Evolutionary conservation across 306 rosid species (phyloP).

Genomic region (Medicago lupulina): DNA sequence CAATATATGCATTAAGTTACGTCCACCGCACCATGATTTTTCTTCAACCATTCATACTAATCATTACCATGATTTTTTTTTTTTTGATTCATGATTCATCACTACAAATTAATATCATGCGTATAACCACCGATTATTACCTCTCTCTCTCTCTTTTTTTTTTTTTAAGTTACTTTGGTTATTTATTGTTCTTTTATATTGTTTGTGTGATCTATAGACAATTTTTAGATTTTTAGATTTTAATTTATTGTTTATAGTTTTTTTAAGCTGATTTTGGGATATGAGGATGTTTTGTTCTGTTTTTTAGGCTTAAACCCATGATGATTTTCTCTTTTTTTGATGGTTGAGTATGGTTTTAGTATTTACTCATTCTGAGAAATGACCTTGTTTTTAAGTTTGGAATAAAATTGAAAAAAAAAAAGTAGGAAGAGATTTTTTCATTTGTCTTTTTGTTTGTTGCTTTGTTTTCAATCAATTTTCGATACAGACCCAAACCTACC

Average conservation of each 20-base stretch:
- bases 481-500: neutral
- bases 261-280: too few species aligned
- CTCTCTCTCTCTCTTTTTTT: too few species aligned
- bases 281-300: neutral
- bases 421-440: neutral
- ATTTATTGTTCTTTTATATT: neutral
- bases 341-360: slow-evolving; percentile 23
- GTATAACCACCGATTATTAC: too few species aligned
- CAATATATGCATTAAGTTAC: slow-evolving; percentile 17
- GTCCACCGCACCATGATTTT: neutral
- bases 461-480: neutral
- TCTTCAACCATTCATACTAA: neutral
- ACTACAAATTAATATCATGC: too few species aligned
- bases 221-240: too few species aligned
- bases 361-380: neutral
- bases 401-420: neutral
- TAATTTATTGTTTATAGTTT: too few species aligned
- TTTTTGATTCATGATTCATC: too few species aligned
- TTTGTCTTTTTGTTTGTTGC: neutral
- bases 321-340: slow-evolving; percentile 25
- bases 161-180: too few species aligned
- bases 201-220: neutral
- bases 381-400: neutral
- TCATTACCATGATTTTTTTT: too few species aligned
- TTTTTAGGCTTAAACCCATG: neutral